Evolutionary conservation across 2,329 filamentous ascomycete species (phyloP), one percentile per base, ranked within the genome.

Genomic region (Clonostachys chloroleuca): DNA sequence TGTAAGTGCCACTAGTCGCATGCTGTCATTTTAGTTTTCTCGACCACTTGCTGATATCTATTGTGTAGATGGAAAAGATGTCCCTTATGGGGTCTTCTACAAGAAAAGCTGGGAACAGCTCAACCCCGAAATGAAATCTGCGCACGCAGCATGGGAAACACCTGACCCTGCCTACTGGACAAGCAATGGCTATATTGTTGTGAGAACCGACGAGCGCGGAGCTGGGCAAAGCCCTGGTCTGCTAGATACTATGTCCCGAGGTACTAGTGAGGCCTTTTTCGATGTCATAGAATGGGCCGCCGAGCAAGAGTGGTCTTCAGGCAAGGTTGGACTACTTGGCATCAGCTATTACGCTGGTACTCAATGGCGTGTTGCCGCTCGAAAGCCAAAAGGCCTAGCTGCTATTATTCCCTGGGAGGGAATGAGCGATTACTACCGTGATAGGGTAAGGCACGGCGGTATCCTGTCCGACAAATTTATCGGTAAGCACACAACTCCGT

Each of bases 1-100:
- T 89, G 89, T 52, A 42, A 89, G 89, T 54, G 84, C 89, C 54
- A 85, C 87, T 35, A 77, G 73, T 17, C 87, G 88, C 59, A 69
- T 71, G 48, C 67, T 74, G 68, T 73, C 69, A 63, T 43, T 75
- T 73, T 53, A 63, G 63, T 36, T 52, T 20, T 5, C 5, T 20
- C 6, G 20, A 5, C 20, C 20, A 20, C 20, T 3, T 33, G 18
- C 40, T 12, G 40, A 42, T 12, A n/a, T n/a, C 54, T 57, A 40
- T 72, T 6, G 5, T 20, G 8, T 17, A 24, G 18, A 43, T 20
- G 10, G 17, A 24, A 18, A 9, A 33, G 12, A 30, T 10, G n/a
- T 12, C 37, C 10, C 20, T 44, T 13, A 17, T 57, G 40, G 72
- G 17, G 14, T 24, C 12, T 46, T 46, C 44, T 20, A 46, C 17